Conservation (phyloP, 2,329 filamentous ascomycete species). For the Trichoderma asperellum region DNA sequence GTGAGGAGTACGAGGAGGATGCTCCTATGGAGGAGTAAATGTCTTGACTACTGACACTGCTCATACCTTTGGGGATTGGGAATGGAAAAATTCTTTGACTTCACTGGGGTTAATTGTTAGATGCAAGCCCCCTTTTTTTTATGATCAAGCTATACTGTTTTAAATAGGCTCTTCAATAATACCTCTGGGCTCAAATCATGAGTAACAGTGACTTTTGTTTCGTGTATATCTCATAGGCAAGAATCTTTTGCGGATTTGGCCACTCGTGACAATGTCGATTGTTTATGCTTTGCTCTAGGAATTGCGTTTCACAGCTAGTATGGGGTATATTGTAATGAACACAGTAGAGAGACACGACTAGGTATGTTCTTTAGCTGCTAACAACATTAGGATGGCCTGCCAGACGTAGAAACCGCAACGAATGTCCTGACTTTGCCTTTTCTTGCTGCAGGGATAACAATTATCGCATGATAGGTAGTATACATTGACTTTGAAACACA, state of each 20-base stretch:
- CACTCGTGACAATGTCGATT: not conserved
- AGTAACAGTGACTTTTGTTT: not conserved
- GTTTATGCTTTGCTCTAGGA: not conserved
- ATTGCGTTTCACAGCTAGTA: not conserved
- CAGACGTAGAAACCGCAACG: not conserved
- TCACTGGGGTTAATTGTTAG: constrained; percentile 27
- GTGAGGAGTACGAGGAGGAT: constrained; percentile 91
- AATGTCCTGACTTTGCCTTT: not conserved
- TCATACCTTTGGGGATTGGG: not conserved
- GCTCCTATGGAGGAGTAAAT: constrained; percentile 57
- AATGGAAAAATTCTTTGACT: constrained; percentile 21
- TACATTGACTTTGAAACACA: not conserved
- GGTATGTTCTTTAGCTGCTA: not conserved
- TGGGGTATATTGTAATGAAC: not conserved
- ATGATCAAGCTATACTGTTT: constrained; percentile 27
- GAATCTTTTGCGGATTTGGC: not conserved
- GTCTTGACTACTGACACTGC: not conserved
- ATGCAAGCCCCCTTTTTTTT: constrained; percentile 27
- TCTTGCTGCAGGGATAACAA: not conserved
- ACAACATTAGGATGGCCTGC: not conserved
- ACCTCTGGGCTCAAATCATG: not conserved
- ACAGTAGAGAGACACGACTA: not conserved
- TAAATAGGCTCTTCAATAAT: constrained; percentile 29
- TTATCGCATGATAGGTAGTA: not conserved
- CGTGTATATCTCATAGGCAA: not conserved